These are phyloP conservation scores for Citrus unshiu DNA, from an alignment of 345 rosid genomes.

Conservation along the genomic window DNA sequence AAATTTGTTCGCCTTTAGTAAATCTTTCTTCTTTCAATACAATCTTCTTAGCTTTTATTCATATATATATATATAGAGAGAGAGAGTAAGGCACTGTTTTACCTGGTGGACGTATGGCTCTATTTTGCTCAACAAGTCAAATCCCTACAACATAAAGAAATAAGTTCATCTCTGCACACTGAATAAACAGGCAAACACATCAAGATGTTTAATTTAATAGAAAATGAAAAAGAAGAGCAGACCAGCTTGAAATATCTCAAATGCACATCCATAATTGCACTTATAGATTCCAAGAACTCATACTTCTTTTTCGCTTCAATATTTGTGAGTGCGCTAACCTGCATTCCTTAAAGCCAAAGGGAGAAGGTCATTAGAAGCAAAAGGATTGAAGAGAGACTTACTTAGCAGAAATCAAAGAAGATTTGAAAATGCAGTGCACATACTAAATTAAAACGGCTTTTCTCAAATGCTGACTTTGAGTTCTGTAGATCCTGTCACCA, in stretches of 20 bases:
- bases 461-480: conserved; percentile 84
- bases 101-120: conserved; percentile 92
- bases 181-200: background rate
- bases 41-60: too few relatives aligned
- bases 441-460: conserved; percentile 89
- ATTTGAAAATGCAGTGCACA: conserved; percentile 21
- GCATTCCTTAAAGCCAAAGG: conserved; percentile 61
- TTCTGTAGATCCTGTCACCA: conserved; percentile 69
- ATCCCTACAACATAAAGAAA: conserved; percentile 54
- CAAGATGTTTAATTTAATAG: conserved; percentile 9
- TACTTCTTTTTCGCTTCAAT: conserved; percentile 84
- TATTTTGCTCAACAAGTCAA: conserved; percentile 64
- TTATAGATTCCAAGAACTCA: conserved; percentile 83
- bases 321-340: conserved; percentile 75
- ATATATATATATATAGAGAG: too few relatives aligned
- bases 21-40: too few relatives aligned
- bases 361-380: conserved; percentile 27
- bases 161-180: conserved; percentile 16
- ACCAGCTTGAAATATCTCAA: conserved; percentile 85
- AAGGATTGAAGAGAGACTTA: background rate
- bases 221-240: conserved; percentile 16
- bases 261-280: conserved; percentile 91
- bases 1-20: too few relatives aligned
- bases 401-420: background rate
- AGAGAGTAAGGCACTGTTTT: background rate